Base-by-base conservation (phyloP, 139 green algal species). In the Chlamydomonas sp. region DNA sequence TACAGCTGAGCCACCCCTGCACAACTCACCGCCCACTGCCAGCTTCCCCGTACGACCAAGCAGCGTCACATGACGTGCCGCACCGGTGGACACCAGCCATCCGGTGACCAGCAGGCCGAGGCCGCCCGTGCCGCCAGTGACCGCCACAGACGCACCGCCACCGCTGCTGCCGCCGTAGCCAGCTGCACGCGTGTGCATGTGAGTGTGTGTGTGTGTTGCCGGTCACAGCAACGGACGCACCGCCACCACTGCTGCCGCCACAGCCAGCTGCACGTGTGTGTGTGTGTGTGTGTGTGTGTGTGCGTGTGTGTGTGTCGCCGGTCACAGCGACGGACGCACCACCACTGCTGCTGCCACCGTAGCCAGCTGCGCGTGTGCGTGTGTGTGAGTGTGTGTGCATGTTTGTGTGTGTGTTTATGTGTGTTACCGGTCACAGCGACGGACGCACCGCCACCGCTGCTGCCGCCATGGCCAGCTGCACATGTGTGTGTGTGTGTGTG, bases 71-170 rank as follows among this genome's bases (percentile, higher is more conserved):
- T 70, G 37, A 2, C 54, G 38, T 50, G 76, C 69, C 3, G 50
- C 37, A 22, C 72, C 65, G 26, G 36, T 71, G 28, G 70, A 50
- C 36, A 76, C 73, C 39, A 83, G 59, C 84, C 78, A 89, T 5
- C 65, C 49, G 24, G 81, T 78, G 37, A 84, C 66, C 30, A 90
- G 76, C 58, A 87, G 65, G 3, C 84, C 84, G 8, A 90, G 74
- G 29, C 72, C 79, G 2, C 84, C 84, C 10, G 76, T 68, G 30
- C 84, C 84, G 6, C 84, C 84, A 3, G 81, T 86, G 30, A 90
- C 71, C 13, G 75, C 74, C 8, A 86, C 76, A 3, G 57, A 48
- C 26, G 57, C 67, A 35, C 48, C 69, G 4, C 58, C 26, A 26
- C 62, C 58, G 31, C 38, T 59, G 63, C 64, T 64, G 58, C 50